phyloP scores from a whole-genome alignment of 2,329 filamentous ascomycete genomes.

The Cercospora zeina region DNA sequence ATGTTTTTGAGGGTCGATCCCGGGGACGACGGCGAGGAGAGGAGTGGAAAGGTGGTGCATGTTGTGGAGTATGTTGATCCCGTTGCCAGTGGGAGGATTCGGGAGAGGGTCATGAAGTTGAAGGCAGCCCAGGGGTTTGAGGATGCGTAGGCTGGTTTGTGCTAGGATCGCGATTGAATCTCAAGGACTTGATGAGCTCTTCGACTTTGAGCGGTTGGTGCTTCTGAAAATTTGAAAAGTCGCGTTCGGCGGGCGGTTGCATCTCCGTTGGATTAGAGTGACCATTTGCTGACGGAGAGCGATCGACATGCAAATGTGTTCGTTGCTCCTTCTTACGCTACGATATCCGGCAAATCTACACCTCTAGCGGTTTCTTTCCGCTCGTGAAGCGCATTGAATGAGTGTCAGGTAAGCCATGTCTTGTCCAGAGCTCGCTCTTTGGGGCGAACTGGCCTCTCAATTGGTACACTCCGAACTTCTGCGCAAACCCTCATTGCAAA shows the following conservation, averaged over 20 bases:
- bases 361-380: not conserved
- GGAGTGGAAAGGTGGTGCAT: slow-evolving; percentile 18
- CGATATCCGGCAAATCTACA: too few species aligned
- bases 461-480: too few species aligned
- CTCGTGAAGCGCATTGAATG: not conserved
- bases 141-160: not conserved
- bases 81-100: slow-evolving; percentile 23
- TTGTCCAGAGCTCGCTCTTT: not conserved
- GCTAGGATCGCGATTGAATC: too few species aligned
- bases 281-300: not conserved
- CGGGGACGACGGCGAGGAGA: not conserved
- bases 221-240: not conserved
- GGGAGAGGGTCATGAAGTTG: slow-evolving; percentile 21
- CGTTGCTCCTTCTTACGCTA: too few species aligned
- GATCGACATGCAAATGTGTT: too few species aligned
- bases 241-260: not conserved
- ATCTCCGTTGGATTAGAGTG: not conserved
- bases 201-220: not conserved
- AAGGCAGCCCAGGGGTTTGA: not conserved
- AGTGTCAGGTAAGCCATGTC: not conserved
- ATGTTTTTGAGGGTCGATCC: slow-evolving; percentile 24
- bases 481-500: too few species aligned
- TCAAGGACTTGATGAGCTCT: not conserved
- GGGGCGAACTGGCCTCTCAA: not conserved
- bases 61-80: slow-evolving; percentile 28